phyloP scores from a whole-genome alignment of 495 filamentous ascomycete species.

The Penicillium manginii region DNA sequence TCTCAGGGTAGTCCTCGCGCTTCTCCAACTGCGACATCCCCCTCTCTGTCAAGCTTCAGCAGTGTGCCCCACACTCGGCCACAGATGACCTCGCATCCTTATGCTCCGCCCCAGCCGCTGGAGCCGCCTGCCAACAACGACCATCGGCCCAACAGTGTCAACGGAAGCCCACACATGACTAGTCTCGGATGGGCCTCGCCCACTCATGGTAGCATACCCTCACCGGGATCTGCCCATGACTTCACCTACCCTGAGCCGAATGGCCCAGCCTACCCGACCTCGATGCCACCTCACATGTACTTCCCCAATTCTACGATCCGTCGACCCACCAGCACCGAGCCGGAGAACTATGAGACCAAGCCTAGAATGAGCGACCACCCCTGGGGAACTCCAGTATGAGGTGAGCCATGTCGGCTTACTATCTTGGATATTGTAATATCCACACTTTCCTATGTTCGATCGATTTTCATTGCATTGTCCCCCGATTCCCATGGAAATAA shows the following conservation, averaged over 20 bases:
- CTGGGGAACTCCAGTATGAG: constrained; percentile 49
- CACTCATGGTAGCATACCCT: constrained; percentile 63
- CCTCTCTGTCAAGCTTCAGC: constrained; percentile 60
- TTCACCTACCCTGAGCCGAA: constrained; percentile 73
- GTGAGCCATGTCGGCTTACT: constrained; percentile 5
- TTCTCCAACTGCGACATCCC: constrained; percentile 65
- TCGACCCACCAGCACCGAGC: constrained; percentile 71
- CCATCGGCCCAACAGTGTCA: constrained; percentile 66
- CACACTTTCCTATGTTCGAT: constrained; percentile 27
- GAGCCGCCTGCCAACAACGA: constrained; percentile 86
- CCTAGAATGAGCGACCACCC: constrained; percentile 46
- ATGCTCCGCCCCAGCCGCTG: constrained; percentile 81
- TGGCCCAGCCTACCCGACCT: constrained; percentile 56
- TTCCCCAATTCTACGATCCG: constrained; percentile 65
- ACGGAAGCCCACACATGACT: constrained; percentile 73
- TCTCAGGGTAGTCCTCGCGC: constrained; percentile 73
- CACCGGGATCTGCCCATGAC: constrained; percentile 65
- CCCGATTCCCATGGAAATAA: constrained; percentile 33
- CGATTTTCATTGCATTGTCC: constrained; percentile 26
- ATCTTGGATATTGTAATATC: constrained; percentile 4
- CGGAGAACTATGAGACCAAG: constrained; percentile 68
- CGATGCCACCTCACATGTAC: constrained; percentile 67
- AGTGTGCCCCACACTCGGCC: constrained; percentile 61
- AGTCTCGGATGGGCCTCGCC: constrained; percentile 77
- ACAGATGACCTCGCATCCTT: constrained; percentile 83